Evolutionary conservation across 257 asterid species (phyloP), one percentile per base, ranked within the genome.

Genomic region (Solanum bukasovii): DNA sequence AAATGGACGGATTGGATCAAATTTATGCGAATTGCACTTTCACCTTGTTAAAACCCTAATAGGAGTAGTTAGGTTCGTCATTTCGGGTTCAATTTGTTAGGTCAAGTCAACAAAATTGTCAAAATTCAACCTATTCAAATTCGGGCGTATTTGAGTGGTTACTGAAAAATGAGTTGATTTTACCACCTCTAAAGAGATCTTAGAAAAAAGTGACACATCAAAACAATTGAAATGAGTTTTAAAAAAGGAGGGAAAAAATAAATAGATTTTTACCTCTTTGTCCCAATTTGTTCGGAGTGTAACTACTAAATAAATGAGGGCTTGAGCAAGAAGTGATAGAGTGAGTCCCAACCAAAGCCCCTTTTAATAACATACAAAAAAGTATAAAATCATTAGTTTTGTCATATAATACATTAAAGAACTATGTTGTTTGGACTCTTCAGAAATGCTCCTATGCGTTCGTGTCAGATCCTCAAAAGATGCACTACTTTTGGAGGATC

Each of bases 261-360:
- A 56, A 29, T 75, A 83, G 20, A 49, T 40, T 87, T 89, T 88
- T 90, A 94, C 96, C 93, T 94, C 98, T 2, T 84, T 34, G 27
- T 94, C 95, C 96, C 98, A 94, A 25, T 95, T 88, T 13, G 96
- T 95, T 40, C 93, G 27, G 25, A 92, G 29, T 8, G 94, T 90
- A 63, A 93, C 88, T 78, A 92, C 87, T 8, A 92, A 90, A 74
- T 93, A 91, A 90, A 93, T 90, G 35, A 92, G 27, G 2, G 95
- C 93, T 73, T 95, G 98, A 1, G 90, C 92, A 31, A 93, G 88
- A 40, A 95, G 90, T 7, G 98, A 97, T 10, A 93, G 92, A 52
- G 90, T 87, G 40, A 95, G 90, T 13, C 98, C 98, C 5, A 86
- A 83, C 98, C 98, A 95, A 3, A 95, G 94, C 0, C 97, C 96